Conservation (phyloP, 352 stramenopile genomes). For the Pythium angustatum region DNA sequence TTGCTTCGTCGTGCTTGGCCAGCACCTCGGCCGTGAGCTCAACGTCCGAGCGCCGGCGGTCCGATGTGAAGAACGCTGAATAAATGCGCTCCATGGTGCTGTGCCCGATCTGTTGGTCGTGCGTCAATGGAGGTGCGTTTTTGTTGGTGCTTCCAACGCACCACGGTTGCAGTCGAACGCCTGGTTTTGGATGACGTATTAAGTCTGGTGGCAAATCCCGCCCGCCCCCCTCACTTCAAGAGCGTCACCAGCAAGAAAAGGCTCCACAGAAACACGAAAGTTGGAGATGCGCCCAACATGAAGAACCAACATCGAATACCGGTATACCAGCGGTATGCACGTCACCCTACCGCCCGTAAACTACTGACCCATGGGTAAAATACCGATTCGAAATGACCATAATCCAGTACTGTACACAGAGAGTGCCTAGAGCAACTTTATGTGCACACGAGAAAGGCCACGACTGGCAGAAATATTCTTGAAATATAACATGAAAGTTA, state of each 20-base stretch:
- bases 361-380: no score
- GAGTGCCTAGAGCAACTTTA: no score
- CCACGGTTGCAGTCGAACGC: background rate
- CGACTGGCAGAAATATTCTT: no score
- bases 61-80: constrained; percentile 79
- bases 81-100: constrained; percentile 83
- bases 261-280: constrained; percentile 1
- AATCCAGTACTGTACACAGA: background rate
- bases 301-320: background rate
- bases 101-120: background rate
- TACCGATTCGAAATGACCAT: background rate
- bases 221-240: constrained; percentile 10
- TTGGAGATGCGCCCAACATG: background rate
- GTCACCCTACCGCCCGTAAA: no score
- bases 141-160: constrained; percentile 3
- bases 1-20: constrained; percentile 65
- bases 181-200: constrained; percentile 16
- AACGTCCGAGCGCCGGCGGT: constrained; percentile 38
- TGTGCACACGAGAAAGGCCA: no score
- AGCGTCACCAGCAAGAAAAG: constrained; percentile 12
- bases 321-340: background rate
- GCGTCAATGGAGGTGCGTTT: background rate
- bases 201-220: constrained; percentile 3
- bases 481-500: no score
- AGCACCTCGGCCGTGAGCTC: constrained; percentile 64